phyloP scores from a whole-genome alignment of 2,329 filamentous ascomycete genomes.

The Colletotrichum scovillei region DNA sequence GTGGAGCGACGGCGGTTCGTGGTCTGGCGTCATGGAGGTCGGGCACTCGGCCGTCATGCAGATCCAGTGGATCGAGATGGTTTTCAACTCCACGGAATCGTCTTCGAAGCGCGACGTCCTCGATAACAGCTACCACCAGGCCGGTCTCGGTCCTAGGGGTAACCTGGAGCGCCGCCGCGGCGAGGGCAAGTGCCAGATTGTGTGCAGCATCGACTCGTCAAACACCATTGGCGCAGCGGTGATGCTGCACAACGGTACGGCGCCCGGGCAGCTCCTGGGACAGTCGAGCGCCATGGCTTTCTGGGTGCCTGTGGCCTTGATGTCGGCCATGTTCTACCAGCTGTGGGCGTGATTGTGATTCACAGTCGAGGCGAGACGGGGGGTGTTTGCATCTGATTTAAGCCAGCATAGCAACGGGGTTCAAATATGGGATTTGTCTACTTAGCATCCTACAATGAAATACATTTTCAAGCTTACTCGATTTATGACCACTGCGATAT shows the following conservation, averaged over 20 bases:
- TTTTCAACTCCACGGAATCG: slow-evolving; percentile 58
- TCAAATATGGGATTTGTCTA: slow-evolving; percentile 1
- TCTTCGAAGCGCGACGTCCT: slow-evolving; percentile 7
- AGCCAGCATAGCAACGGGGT: slow-evolving; percentile 8
- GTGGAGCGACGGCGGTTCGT: slow-evolving; percentile 70
- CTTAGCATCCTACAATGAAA: not conserved
- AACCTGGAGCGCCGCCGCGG: slow-evolving; percentile 25
- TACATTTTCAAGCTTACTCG: not conserved
- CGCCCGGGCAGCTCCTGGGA: slow-evolving; percentile 37
- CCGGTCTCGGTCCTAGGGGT: slow-evolving; percentile 9
- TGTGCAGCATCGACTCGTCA: slow-evolving; percentile 50
- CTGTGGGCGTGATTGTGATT: slow-evolving; percentile 41
- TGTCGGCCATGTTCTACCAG: slow-evolving; percentile 25
- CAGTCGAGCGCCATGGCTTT: slow-evolving; percentile 35
- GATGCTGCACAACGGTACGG: slow-evolving; percentile 41
- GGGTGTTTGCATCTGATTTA: not conserved
- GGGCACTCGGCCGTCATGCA: slow-evolving; percentile 64
- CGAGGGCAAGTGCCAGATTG: slow-evolving; percentile 38
- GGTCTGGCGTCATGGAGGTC: slow-evolving; percentile 69
- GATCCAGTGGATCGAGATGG: slow-evolving; percentile 72
- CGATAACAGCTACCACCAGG: not conserved
- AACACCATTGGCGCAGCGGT: slow-evolving; percentile 51
- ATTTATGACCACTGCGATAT: not conserved
- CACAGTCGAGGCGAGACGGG: no score
- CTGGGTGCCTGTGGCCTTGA: slow-evolving; percentile 32